phyloP scores from a whole-genome alignment of 1,284 basidiomycete genomes.

The Microbotryum silenes-acaulis region DNA sequence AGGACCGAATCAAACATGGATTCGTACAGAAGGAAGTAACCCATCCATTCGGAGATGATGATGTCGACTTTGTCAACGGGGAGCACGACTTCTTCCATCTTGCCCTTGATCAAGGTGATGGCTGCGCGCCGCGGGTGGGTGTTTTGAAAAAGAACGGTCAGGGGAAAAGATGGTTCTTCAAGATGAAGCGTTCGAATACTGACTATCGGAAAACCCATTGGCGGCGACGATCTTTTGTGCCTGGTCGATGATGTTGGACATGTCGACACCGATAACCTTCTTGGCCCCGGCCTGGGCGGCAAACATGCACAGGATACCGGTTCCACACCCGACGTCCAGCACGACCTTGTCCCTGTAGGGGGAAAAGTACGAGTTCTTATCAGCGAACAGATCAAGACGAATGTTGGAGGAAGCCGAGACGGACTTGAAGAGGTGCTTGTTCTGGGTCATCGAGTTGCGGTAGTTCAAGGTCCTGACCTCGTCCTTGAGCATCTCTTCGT shows the following conservation, averaged over 20 bases:
- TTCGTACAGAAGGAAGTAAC: conserved; percentile 87
- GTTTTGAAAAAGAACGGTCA: neutral
- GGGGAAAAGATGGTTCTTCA: neutral
- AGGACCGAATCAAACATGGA: conserved; percentile 99
- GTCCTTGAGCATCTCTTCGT: conserved; percentile 99
- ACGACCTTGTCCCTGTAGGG: conserved; percentile 65
- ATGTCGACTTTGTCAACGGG: conserved; percentile 89
- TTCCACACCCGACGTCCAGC: conserved; percentile 96
- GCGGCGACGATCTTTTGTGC: conserved; percentile 93
- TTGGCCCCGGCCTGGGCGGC: conserved; percentile 95
- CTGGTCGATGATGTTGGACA: conserved; percentile 99
- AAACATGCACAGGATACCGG: conserved; percentile 98
- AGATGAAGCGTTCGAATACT: conserved; percentile 39
- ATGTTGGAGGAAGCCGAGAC: neutral
- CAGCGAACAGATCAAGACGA: no score
- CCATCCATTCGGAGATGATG: conserved; percentile 99
- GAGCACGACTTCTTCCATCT: conserved; percentile 66
- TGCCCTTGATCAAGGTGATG: conserved; percentile 95
- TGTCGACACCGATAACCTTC: conserved; percentile 94
- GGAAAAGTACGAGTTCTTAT: neutral
- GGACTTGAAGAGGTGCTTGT: conserved; percentile 82
- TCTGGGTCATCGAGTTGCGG: conserved; percentile 89
- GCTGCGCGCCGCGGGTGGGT: conserved; percentile 45
- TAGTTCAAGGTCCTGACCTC: conserved; percentile 90
- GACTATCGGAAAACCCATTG: conserved; percentile 91